Base-by-base conservation (phyloP, 1,139 yeast species). In the Spencermartinsiella ligniputridi region DNA sequence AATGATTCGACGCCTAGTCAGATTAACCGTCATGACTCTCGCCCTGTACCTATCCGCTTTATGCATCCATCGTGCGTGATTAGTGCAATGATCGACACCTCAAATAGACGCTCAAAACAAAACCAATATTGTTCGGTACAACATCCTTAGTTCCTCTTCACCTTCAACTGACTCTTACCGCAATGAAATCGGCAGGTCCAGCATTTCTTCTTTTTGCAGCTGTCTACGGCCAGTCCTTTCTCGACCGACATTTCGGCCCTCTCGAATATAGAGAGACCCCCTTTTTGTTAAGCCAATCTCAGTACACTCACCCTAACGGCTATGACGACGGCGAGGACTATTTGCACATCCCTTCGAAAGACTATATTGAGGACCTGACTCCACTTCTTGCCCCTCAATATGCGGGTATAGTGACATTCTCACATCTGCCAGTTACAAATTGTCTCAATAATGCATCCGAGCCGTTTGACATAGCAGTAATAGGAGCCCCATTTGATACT, bases 401-500 rank as follows among this genome's bases (percentile, higher is more conserved):
- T 20, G 41, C 41, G 6, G 42, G 45, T 11, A 45, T 41, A 16
- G 42, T 76, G 57, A 79, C 90, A 0, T 83, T 82, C 72, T 90
- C 89, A 3, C 89, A 83, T 52, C 65, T 83, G 45, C 79, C 80
- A 29, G 74, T 75, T 51, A 67, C 73, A 34, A 68, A 69, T 49
- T 83, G 92, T 57, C 69, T 83, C 34, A 24, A 44, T 34, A 24
- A 37, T 32, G 21, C 21, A 21, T 24, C 36, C 20, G 42, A 39
- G 25, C 39, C 38, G 29, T 82, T 72, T 53, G 92, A 83, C 55
- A 72, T 83, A 47, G 92, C 81, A 1, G 56, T 83, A 21, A 73
- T 84, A 48, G 92, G 92, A 2, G 85, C 82, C 5, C 92, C 92
- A 0, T 83, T 83, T 56, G 92, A 83, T 55, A 83, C 90, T 3